Base-by-base conservation (phyloP, 106 monocot genomes). In the Amphibolis antarctica region DNA sequence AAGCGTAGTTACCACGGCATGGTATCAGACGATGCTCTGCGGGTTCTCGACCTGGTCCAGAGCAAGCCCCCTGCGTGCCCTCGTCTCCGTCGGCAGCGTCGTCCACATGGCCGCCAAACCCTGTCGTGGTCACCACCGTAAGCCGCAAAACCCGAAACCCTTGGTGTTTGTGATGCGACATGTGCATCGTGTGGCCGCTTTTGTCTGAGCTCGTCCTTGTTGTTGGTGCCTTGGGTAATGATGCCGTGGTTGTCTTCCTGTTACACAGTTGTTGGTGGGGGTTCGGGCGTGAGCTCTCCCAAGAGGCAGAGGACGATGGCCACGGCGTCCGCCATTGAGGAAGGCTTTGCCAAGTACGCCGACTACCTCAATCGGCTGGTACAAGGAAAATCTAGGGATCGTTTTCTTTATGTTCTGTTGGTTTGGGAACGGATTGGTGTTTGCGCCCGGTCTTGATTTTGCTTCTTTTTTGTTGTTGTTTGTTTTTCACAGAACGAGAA, bases 401-500 rank as follows among this genome's bases (percentile, higher is more conserved):
- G 36, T 36, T 36, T 36, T 36, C 36, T 2, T 36, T 2, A 2
- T 36, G 36, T 36, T 36, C 36, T 7, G 7, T 2, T 2, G 36
- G 7, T 36, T 36, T 36, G 36, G 36, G 7, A 36, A 36, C 36
- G 36, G 36, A 36, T 2, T 4, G 7, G 36, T 36, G 36, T 47
- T 22, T 15, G 9, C 1, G 20, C n/a, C n/a, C n/a, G n/a, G n/a
- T n/a, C n/a, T 28, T 49, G 48, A 15, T 12, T 49, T 49, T n/a
- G 52, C 11, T 53, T 53, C 7, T 53, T 53, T 27, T 19, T 19
- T 66, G 26, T 42, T 66, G 42, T 6, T 27, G 17, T 29, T 1
- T 55, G 27, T 19, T 47, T 44, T 42, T 20, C 79, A 66, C 66
- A 93, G 93, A 93, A 93, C 71, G 93, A 93, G 42, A 93, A 93